A percentile compares a stretch with the other conserved stretches of the same genome.
Evolutionary conservation across 345 rosid species (phyloP).

Genomic region (Cochlearia excelsa): DNA sequence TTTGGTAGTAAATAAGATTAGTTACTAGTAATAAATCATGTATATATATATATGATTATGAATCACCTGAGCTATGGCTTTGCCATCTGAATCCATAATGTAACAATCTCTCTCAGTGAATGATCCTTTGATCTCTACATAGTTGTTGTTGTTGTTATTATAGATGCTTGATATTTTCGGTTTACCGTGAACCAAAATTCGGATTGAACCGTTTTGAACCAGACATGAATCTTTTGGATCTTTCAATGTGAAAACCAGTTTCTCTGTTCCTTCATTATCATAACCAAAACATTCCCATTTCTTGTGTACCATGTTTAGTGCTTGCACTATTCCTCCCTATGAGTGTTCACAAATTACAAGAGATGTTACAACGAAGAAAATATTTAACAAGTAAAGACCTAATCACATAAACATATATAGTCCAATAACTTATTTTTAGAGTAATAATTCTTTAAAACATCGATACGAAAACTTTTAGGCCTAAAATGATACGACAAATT

Average conservation of each 20-base stretch:
- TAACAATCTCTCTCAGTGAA: slow-evolving; percentile 55
- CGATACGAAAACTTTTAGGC: no score
- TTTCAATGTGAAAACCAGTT: slow-evolving; percentile 56
- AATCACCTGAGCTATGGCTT: slow-evolving; percentile 53
- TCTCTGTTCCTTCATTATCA: slow-evolving; percentile 57
- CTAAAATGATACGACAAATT: no score
- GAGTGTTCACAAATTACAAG: background rate
- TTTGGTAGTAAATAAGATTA: no score
- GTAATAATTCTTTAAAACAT: no score
- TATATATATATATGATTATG: no score
- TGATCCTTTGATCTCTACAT: slow-evolving; percentile 56
- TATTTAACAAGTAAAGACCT: no score
- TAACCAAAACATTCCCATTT: slow-evolving; percentile 69
- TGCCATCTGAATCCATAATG: slow-evolving; percentile 54
- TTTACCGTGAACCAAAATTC: slow-evolving; percentile 40
- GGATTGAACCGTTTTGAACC: slow-evolving; percentile 38
- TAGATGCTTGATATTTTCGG: slow-evolving; percentile 30
- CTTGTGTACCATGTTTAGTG: slow-evolving; percentile 57
- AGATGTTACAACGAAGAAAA: no score
- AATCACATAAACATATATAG: no score
- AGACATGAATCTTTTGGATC: slow-evolving; percentile 53
- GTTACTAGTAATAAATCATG: no score
- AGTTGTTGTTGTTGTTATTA: slow-evolving; percentile 31
- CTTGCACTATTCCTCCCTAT: slow-evolving; percentile 67
- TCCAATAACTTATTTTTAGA: no score